Evolutionary conservation across 2,329 filamentous ascomycete genomes (phyloP), one percentile per base, ranked within the genome.

Genomic region (Incumbomyces lentus): DNA sequence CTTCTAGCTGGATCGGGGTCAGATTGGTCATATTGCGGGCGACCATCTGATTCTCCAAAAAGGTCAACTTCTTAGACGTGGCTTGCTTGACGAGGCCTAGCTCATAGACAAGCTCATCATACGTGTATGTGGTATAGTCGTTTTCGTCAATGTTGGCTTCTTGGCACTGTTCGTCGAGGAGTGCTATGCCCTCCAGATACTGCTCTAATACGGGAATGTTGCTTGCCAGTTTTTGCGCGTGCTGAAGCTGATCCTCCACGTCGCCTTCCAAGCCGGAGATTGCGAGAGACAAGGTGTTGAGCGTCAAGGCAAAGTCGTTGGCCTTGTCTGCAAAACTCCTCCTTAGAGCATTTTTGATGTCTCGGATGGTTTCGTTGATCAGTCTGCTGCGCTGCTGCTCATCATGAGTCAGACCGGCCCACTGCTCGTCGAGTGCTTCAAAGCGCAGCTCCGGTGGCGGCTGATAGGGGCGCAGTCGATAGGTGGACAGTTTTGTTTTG

Each of bases 131-230:
- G n/a, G 92, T 98, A 65, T 92, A 96, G 69, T 98, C 92, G 65
- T 98, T 98, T 61, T 98, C 92, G 66, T 98, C 92, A 53, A 98
- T 95, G 63, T 98, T 96, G 52, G 92, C 92, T 69, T 96, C 90
- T 50, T 82, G 78, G 63, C 92, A 98, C 67, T 95, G 87, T 53
- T 80, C 79, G 60, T 95, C 89, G 40, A 96, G 76, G 10, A 79
- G 79, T 12, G 81, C 85, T 60, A 98, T 95, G 53, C 87, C 85
- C 52, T 86, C 81, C 34, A 98, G 75, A 62, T 93, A 98, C 50
- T 85, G 79, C 58, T 95, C 88, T n/a, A 98, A 74, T 2, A 90
- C 90, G 7, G 86, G 77, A 11, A 98, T 72, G 59, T 86, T 95
- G 54, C 86, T 81, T 57, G 86, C 87, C 33, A 98, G 76, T 60